Conservation (phyloP, 2,329 filamentous ascomycete species). For the Pseudophaeomoniella oleicola region DNA sequence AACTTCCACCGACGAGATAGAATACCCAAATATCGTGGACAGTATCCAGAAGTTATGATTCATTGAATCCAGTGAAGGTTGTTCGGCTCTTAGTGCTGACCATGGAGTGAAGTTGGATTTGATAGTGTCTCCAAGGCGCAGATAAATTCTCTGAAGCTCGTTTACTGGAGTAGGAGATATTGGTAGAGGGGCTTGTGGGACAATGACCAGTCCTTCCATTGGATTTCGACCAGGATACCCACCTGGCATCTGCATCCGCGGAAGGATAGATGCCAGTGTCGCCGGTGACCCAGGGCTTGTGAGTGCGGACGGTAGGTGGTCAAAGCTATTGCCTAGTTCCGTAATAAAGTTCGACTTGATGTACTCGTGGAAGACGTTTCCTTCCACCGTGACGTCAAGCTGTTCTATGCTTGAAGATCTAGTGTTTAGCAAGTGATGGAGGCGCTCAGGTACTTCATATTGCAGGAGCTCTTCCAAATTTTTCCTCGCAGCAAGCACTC, state of each 20-base stretch:
- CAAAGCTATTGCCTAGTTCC: conserved; percentile 28
- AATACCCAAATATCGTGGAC: conserved; percentile 58
- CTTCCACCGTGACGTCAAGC: conserved; percentile 21
- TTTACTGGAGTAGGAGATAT: conserved; percentile 19
- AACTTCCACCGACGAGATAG: conserved; percentile 80
- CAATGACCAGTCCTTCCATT: neutral
- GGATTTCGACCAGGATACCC: neutral
- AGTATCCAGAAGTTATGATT: conserved; percentile 19
- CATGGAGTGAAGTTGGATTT: conserved; percentile 27
- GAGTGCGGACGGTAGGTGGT: conserved; percentile 15
- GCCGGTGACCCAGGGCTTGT: neutral
- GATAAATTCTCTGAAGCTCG: conserved; percentile 48
- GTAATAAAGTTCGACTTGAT: conserved; percentile 34
- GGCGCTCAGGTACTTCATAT: conserved; percentile 35
- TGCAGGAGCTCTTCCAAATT: conserved; percentile 57
- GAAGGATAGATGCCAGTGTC: neutral
- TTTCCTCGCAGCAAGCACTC: conserved; percentile 45
- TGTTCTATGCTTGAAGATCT: neutral
- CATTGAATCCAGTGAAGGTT: neutral
- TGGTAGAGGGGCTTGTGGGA: neutral
- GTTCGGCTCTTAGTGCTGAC: conserved; percentile 20
- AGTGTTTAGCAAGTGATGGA: neutral
- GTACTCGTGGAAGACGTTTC: conserved; percentile 37
- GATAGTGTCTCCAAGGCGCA: conserved; percentile 45
- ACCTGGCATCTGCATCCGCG: neutral